Conservation (phyloP, 345 rosid genomes). For the Bruguiera gymnorhiza region DNA sequence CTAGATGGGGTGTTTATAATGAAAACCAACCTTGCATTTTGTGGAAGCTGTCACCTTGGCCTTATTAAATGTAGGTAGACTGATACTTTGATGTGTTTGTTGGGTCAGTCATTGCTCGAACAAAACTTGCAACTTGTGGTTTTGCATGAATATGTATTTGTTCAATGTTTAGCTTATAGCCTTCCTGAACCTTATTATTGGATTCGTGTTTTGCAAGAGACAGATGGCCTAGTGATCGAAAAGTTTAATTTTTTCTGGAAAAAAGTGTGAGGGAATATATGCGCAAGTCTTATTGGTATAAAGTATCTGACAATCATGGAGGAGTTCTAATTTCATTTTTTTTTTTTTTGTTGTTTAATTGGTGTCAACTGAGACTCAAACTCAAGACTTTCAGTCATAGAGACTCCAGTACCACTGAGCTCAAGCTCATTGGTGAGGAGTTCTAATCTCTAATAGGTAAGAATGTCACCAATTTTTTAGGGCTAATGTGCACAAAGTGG, state of each 20-base stretch:
- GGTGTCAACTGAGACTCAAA: too few species aligned
- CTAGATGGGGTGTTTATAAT: constrained; percentile 12
- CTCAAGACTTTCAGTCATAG: too few species aligned
- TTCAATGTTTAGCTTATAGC: constrained; percentile 14
- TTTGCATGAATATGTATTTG: constrained; percentile 25
- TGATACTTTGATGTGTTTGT: not conserved
- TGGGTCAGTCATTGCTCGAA: not conserved
- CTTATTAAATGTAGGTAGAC: not conserved
- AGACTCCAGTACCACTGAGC: too few species aligned
- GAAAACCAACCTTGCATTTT: constrained; percentile 10
- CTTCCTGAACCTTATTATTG: constrained; percentile 22
- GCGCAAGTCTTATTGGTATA: constrained; percentile 37
- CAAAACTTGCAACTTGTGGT: constrained; percentile 25
- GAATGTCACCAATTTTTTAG: constrained; percentile 26
- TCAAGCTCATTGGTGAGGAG: constrained; percentile 15
- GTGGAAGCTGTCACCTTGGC: not conserved
- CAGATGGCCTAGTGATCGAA: constrained; percentile 34
- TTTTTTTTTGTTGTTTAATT: too few species aligned
- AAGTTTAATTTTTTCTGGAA: constrained; percentile 46
- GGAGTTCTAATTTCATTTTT: constrained; percentile 17
- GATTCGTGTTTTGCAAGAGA: constrained; percentile 41
- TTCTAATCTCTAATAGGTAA: constrained; percentile 23
- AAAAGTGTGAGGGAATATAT: constrained; percentile 50
- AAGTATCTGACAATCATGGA: constrained; percentile 36
- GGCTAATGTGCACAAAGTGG: constrained; percentile 36